These are phyloP conservation scores for Ascochyta koolunga DNA, from an alignment of 2,329 filamentous ascomycete genomes.

Conservation along the genomic window DNA sequence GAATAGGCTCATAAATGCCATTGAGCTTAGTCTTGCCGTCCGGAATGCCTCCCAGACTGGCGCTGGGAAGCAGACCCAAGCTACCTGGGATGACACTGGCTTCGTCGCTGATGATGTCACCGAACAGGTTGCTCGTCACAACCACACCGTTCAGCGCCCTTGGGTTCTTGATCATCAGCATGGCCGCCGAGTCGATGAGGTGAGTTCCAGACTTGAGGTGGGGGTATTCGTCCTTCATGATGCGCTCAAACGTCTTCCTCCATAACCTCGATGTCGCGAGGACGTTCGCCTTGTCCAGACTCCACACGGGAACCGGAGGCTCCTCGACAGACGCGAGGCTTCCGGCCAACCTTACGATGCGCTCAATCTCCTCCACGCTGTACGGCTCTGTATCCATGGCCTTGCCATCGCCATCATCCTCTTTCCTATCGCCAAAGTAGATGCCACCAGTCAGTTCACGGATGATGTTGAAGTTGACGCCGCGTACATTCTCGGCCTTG, in stretches of 20 bases:
- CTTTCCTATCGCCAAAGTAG: slow-evolving; percentile 90
- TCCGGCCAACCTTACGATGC: slow-evolving; percentile 81
- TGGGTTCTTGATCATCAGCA: slow-evolving; percentile 97
- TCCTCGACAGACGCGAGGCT: slow-evolving; percentile 78
- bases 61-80: slow-evolving; percentile 85
- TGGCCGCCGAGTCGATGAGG: slow-evolving; percentile 94
- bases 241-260: slow-evolving; percentile 83
- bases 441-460: slow-evolving; percentile 91
- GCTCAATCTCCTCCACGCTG: slow-evolving; percentile 82
- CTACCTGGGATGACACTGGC: slow-evolving; percentile 92
- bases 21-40: slow-evolving; percentile 85
- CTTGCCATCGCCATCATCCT: slow-evolving; percentile 74
- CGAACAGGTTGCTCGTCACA: slow-evolving; percentile 92
- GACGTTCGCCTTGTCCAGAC: slow-evolving; percentile 95
- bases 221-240: slow-evolving; percentile 88
- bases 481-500: slow-evolving; percentile 82
- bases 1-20: slow-evolving; percentile 97
- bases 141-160: slow-evolving; percentile 86
- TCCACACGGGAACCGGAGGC: slow-evolving; percentile 80
- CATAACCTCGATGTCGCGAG: slow-evolving; percentile 88
- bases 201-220: slow-evolving; percentile 84
- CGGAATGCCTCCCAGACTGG: slow-evolving; percentile 83
- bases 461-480: slow-evolving; percentile 90
- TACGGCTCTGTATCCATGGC: slow-evolving; percentile 90
- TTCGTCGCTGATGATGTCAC: slow-evolving; percentile 95